These are phyloP conservation scores for Penicillium griseofulvum DNA, from an alignment of 2,329 filamentous ascomycete species.

Conservation along the genomic window DNA sequence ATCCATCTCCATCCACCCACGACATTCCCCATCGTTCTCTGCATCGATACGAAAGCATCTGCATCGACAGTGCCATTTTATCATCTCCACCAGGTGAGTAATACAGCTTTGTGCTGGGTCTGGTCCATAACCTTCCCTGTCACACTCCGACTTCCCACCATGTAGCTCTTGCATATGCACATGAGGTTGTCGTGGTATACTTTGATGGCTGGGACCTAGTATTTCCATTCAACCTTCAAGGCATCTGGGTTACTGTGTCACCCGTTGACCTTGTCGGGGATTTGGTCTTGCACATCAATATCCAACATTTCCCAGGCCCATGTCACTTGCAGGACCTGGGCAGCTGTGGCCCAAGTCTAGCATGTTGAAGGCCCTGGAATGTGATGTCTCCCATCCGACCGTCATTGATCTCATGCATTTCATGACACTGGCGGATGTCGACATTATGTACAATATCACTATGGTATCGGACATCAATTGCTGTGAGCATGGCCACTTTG, in stretches of 20 bases:
- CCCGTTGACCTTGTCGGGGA: neutral
- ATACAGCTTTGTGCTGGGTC: neutral
- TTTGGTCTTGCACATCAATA: neutral
- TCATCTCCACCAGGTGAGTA: neutral
- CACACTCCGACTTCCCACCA: neutral
- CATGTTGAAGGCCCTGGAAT: neutral
- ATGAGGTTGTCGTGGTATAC: neutral
- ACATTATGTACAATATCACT: neutral
- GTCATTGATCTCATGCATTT: neutral
- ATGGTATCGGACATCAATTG: no score
- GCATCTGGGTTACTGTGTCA: neutral
- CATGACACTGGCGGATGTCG: neutral
- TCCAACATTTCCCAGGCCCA: neutral
- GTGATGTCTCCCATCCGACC: neutral
- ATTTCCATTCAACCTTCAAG: neutral
- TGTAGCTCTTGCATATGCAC: neutral
- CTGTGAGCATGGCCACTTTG: neutral
- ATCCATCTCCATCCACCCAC: neutral
- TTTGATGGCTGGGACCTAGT: neutral
- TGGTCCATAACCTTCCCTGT: neutral
- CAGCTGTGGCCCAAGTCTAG: neutral
- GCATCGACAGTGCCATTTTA: neutral
- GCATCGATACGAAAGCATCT: neutral
- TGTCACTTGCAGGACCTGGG: neutral
- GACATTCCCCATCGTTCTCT: neutral